Base-by-base conservation (phyloP, 495 filamentous ascomycete species). In the Xylaria venustula region DNA sequence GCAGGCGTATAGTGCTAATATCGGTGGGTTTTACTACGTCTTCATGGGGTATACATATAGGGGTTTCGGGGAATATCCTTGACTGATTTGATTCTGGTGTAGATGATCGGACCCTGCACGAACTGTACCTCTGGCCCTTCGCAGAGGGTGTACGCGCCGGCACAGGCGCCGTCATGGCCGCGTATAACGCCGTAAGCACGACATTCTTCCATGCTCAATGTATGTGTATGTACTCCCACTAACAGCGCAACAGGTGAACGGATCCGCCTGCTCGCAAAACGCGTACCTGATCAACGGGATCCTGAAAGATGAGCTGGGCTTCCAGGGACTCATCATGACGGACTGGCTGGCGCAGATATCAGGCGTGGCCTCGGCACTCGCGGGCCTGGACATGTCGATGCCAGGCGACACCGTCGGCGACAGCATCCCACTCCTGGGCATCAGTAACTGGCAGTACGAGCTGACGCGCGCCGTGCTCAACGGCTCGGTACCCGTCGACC, bases 121-220 rank as follows among this genome's bases (percentile, higher is more conserved):
- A 92, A 62, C 61, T 92, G 15, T 93, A 92, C 65, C 76, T 90
- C 3, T 93, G 90, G 90, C 89, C 89, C 2, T 92, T 93, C 73
- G 86, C 87, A 2, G 87, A 89, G 54, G 83, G 81, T 6, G 80
- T 92, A 15, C 79, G 78, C 47, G 87, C 83, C n/a, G 88, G 88
- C 11, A 87, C 84, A n/a, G 88, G 86, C 41, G 79, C 86, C 2
- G 74, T 87, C 7, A 92, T 93, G 90, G 81, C 83, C 30, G 80
- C 86, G 0, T 92, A 92, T 67, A 90, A 91, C 63, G 85, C 87
- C 66, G 87, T 87, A 68, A 65, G 79, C 45, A 45, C 8, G 26
- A 11, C 50, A 40, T 7, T 14, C 1, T 0, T 25, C 7, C 15
- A 8, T 3, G 3, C 11, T 15, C 2, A 25, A 11, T 44, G 6